These are phyloP conservation scores for Bryoerythrophyllum caledonicum DNA, from an alignment of 225 moss, liverwort and hornwort genomes.

Conservation along the genomic window DNA sequence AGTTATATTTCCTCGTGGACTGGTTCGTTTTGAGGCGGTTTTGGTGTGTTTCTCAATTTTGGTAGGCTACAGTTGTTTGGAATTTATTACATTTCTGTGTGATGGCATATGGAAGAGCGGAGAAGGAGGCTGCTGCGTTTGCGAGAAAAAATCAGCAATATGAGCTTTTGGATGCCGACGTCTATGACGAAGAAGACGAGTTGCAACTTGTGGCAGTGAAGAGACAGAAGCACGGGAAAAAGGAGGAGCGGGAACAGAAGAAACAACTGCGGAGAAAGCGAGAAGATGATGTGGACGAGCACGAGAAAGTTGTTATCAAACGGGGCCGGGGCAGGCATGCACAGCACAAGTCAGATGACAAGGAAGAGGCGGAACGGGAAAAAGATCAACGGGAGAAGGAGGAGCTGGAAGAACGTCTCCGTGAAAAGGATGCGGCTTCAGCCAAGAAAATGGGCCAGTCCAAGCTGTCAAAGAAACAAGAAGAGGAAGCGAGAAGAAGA, in stretches of 20 bases:
- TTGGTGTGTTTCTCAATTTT: neutral
- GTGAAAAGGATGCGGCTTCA: conserved; percentile 81
- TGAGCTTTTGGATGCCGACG: conserved; percentile 80
- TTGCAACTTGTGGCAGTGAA: conserved; percentile 30
- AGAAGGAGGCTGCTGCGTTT: conserved; percentile 75
- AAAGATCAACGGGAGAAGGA: conserved; percentile 83
- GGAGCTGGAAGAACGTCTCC: conserved; percentile 76
- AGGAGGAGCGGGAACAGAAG: conserved; percentile 52
- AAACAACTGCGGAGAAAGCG: conserved; percentile 76
- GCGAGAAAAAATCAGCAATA: conserved; percentile 80
- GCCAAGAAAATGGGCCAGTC: conserved; percentile 62
- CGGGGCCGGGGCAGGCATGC: conserved; percentile 58
- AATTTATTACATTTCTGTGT: neutral
- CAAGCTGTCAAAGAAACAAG: conserved; percentile 57
- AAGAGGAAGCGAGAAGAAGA: conserved; percentile 62
- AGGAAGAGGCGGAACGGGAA: conserved; percentile 80
- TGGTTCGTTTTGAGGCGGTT: too few relatives aligned
- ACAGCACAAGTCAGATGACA: conserved; percentile 56
- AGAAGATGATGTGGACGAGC: conserved; percentile 72
- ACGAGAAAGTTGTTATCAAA: conserved; percentile 69
- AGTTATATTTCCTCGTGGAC: too few relatives aligned
- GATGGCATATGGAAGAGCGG: conserved; percentile 69
- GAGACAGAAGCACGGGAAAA: conserved; percentile 40
- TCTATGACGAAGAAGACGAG: conserved; percentile 62
- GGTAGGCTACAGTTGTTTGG: too few relatives aligned